Evolutionary conservation across 306 rosid genomes (phyloP), one percentile per base, ranked within the genome.

Genomic region (Pyrus bretschneideri): DNA sequence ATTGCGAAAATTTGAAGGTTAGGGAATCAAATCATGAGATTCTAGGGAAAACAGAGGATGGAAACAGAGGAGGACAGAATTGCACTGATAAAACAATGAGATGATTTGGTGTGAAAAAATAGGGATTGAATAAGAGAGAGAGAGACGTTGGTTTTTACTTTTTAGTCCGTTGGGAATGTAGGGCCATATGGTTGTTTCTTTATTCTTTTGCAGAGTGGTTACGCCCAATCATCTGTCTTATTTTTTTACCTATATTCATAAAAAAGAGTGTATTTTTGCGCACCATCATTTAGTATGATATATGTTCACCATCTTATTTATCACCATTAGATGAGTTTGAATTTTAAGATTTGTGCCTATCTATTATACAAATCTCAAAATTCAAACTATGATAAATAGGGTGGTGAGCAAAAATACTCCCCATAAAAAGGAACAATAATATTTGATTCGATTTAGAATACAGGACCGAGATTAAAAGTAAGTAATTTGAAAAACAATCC

Each of bases 161-260:
- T 68, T 62, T 25, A 40, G 57, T 79, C 83, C 78, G 86, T 83
- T 75, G 71, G 61, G 73, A 49, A 70, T n/a, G 83, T 75, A 55
- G 86, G 85, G 82, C 70, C 83, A 46, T 17, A 67, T 14, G 30
- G 62, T 22, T 9, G 23, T 57, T 57, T 23, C 55, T 18, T 17
- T 49, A 15, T 15, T 49, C 45, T 9, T 9, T 40, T 40, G 12
- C 3, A 40, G 44, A 40, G 45, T 10, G 3, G 45, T 10, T 40
- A 9, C 18, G 55, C 55, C 6, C 55, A 49, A 18, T 49, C 8
- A 18, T 49, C 21, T 15, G 21, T 49, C 21, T 15, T 49, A 4
- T 49, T 49, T 49, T 5, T 5, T 7, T 49, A 15, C 55, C 9
- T 0, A 49, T 5, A 5, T 15, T 15, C 6, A 17, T 18, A 49